A percentile compares a stretch with the other conserved stretches of the same genome.
Conservation (phyloP, 2,329 filamentous ascomycete species). For the Huntiella savannae region DNA sequence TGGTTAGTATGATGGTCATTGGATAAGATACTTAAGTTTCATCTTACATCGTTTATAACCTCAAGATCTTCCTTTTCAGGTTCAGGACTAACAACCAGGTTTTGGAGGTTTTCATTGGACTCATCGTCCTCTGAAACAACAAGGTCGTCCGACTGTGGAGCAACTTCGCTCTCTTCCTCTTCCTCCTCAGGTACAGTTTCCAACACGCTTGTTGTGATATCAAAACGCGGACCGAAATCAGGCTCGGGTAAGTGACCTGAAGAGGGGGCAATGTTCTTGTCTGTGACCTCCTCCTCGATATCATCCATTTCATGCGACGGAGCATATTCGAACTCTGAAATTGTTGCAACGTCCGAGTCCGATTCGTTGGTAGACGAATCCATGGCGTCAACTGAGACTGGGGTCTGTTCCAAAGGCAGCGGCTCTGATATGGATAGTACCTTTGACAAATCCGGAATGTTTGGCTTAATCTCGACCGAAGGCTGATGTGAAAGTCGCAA, state of each 20-base stretch:
- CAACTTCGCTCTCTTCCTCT: conserved; percentile 3
- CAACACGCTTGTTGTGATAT: background rate
- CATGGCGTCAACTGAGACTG: background rate
- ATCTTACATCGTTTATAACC: too few relatives aligned
- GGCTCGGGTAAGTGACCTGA: background rate
- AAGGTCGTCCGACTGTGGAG: background rate
- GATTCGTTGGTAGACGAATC: background rate
- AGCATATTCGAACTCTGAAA: conserved; percentile 7
- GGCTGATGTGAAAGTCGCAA: background rate
- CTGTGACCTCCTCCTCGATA: background rate
- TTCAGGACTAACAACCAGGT: background rate
- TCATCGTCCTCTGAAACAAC: background rate
- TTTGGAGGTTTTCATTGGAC: background rate
- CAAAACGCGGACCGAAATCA: conserved; percentile 2
- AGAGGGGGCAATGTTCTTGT: background rate
- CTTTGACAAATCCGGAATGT: background rate
- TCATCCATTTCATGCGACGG: conserved; percentile 2
- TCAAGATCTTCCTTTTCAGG: background rate
- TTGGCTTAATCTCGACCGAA: background rate
- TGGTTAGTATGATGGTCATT: too few relatives aligned
- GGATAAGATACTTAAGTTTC: too few relatives aligned
- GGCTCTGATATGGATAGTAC: background rate
- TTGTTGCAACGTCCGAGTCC: background rate
- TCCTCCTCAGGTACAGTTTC: conserved; percentile 8
- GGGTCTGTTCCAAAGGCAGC: background rate